A percentile compares a stretch with the other conserved stretches of the same genome.
phyloP scores from a whole-genome alignment of 306 rosid genomes.

The Casuarina cunninghamiana region DNA sequence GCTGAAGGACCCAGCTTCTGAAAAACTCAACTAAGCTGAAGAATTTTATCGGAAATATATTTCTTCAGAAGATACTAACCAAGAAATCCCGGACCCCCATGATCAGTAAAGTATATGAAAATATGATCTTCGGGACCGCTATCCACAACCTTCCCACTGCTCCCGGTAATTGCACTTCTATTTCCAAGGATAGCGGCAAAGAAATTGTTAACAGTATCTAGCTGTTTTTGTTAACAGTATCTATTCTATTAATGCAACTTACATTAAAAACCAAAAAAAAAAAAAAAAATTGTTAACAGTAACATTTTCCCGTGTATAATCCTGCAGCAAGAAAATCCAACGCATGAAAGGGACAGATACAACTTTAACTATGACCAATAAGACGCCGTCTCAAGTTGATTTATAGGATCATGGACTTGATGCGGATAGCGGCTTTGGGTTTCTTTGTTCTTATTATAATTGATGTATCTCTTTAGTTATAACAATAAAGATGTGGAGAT shows the following conservation, averaged over 20 bases:
- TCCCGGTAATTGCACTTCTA: conserved; percentile 71
- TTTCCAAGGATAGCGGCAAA: conserved; percentile 87
- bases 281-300: conserved; percentile 61
- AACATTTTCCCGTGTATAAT: conserved; percentile 79
- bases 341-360: conserved; percentile 9
- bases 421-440: too few species aligned
- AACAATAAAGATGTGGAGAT: too few species aligned
- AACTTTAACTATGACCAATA: background rate
- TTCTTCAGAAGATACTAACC: conserved; percentile 53
- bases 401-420: too few species aligned
- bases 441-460: too few species aligned
- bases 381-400: too few species aligned
- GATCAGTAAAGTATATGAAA: conserved; percentile 78
- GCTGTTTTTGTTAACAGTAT: too few species aligned
- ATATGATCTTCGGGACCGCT: conserved; percentile 96
- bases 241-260: too few species aligned
- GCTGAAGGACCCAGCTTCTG: background rate
- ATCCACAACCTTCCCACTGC: conserved; percentile 91
- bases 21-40: background rate
- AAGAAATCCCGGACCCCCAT: conserved; percentile 94
- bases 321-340: conserved; percentile 49
- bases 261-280: too few species aligned
- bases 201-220: conserved; percentile 61
- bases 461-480: too few species aligned
- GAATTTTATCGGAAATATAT: background rate